These are phyloP conservation scores for Chenopodium suecicum DNA, from an alignment of 148 eudicot species.

Conservation along the genomic window DNA sequence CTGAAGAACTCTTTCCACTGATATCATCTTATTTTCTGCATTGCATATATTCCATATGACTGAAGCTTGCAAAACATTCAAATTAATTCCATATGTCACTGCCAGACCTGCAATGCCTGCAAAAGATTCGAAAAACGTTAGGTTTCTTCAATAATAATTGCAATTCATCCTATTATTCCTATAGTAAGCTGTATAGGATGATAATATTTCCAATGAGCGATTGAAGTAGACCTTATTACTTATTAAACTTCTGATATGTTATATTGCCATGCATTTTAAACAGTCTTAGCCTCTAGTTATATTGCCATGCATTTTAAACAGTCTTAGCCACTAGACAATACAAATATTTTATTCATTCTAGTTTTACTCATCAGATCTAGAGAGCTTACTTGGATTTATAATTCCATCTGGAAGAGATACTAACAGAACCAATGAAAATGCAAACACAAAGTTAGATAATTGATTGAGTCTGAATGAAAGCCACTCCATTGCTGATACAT, in stretches of 20 bases:
- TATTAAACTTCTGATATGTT: neutral
- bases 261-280: neutral
- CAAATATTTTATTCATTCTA: neutral
- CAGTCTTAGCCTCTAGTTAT: neutral
- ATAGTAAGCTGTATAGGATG: neutral
- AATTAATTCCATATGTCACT: slow-evolving; percentile 91
- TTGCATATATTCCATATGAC: slow-evolving; percentile 98
- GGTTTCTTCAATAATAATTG: neutral
- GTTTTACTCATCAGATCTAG: neutral
- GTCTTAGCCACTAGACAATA: neutral
- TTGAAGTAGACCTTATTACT: neutral
- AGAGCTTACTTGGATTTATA: slow-evolving; percentile 79
- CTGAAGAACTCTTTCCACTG: slow-evolving; percentile 92
- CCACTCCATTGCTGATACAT: slow-evolving; percentile 97
- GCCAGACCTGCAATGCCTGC: slow-evolving; percentile 98
- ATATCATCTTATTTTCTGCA: slow-evolving; percentile 97
- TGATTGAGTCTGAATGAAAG: slow-evolving; percentile 96
- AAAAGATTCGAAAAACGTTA: slow-evolving; percentile 10
- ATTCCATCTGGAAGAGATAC: slow-evolving; percentile 95
- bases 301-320: neutral
- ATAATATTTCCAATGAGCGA: neutral
- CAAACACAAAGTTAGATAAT: slow-evolving; percentile 91
- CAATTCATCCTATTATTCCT: no score
- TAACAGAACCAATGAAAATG: slow-evolving; percentile 82
- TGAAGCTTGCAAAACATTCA: slow-evolving; percentile 90